phyloP scores from a whole-genome alignment of 306 rosid genomes.

The Sindora glabra region DNA sequence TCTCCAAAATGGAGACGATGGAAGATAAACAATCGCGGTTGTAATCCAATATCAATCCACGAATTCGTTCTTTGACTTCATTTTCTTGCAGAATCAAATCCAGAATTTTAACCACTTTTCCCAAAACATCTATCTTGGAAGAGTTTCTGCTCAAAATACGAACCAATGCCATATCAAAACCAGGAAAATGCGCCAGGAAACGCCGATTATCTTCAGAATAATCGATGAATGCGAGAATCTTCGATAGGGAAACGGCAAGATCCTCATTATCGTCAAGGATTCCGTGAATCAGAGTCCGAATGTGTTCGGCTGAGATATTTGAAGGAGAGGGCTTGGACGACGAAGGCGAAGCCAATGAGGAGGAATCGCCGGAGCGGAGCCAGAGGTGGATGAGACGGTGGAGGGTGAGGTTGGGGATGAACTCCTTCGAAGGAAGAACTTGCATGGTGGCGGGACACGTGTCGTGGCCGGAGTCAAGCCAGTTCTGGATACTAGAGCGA shows the following conservation, averaged over 20 bases:
- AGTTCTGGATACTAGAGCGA: conserved; percentile 52
- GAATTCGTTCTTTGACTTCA: conserved; percentile 17
- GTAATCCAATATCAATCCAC: conserved; percentile 5
- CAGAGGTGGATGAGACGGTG: conserved; percentile 50
- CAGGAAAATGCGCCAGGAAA: conserved; percentile 16
- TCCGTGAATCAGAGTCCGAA: conserved; percentile 6
- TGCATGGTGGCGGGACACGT: conserved; percentile 67
- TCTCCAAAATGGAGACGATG: conserved; percentile 12
- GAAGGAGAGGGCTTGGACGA: conserved; percentile 1
- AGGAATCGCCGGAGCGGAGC: conserved; percentile 29
- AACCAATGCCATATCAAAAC: conserved; percentile 23
- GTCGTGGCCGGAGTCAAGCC: conserved; percentile 57
- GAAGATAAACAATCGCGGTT: conserved; percentile 22
- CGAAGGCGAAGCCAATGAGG: not conserved
- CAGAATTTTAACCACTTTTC: conserved; percentile 20
- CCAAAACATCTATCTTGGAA: conserved; percentile 9
- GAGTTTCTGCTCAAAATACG: conserved; percentile 15
- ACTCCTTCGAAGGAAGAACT: conserved; percentile 42
- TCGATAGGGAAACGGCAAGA: conserved; percentile 4
- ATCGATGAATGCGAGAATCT: conserved; percentile 19
- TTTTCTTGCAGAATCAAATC: conserved; percentile 11
- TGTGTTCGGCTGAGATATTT: conserved; percentile 10
- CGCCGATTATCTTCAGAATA: conserved; percentile 20
- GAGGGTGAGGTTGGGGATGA: conserved; percentile 52
- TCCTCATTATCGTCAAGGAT: not conserved